These are phyloP conservation scores for Eucalyptus curtisii DNA, from an alignment of 345 rosid species.

Conservation along the genomic window DNA sequence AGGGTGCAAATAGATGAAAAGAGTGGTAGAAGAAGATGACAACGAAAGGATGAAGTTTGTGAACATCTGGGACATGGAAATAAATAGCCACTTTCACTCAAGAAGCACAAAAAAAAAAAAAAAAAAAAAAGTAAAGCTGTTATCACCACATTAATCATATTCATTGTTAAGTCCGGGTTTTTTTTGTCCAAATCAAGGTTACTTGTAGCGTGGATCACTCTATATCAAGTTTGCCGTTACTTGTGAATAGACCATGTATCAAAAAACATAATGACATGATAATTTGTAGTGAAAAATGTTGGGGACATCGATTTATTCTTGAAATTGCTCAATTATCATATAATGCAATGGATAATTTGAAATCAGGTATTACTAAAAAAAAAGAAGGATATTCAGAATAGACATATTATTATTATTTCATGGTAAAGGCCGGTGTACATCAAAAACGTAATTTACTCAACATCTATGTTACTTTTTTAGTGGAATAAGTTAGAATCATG, in stretches of 20 bases:
- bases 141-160: not conserved
- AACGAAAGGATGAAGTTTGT: not conserved
- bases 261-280: not conserved
- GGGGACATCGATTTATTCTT: not conserved
- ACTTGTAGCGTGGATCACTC: not conserved
- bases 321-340: not conserved
- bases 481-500: not conserved
- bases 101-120: no score
- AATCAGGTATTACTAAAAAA: accelerated
- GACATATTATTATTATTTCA: not conserved
- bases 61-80: not conserved
- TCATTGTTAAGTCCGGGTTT: not conserved
- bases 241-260: not conserved
- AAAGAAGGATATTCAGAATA: not conserved
- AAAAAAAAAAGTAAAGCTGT: not conserved
- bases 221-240: not conserved
- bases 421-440: not conserved
- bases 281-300: not conserved
- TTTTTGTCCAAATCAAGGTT: not conserved
- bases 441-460: not conserved
- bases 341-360: not conserved
- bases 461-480: accelerated
- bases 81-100: not conserved
- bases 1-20: not conserved
- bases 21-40: not conserved